Evolutionary conservation across 2,329 filamentous ascomycete genomes (phyloP).

Genomic region (Fusarium agapanthi): DNA sequence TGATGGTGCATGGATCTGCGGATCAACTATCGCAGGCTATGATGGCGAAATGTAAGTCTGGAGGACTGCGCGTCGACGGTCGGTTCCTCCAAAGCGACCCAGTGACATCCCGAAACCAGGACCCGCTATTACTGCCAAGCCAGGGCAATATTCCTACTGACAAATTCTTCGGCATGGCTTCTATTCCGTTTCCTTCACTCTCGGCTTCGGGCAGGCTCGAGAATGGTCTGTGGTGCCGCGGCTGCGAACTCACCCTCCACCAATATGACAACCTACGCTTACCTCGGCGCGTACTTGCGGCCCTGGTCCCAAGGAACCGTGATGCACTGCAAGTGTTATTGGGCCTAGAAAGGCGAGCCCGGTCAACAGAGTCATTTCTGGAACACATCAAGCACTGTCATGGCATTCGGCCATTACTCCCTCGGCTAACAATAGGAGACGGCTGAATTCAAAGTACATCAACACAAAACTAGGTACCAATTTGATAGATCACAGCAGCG

Average conservation of each 20-base stretch:
- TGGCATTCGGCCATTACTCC: neutral
- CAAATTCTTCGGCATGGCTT: neutral
- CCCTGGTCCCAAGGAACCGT: neutral
- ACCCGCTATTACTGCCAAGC: neutral
- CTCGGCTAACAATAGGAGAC: neutral
- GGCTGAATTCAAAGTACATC: neutral
- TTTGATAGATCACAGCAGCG: neutral
- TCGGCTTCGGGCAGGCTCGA: neutral
- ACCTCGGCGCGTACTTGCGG: neutral
- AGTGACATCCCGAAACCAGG: neutral
- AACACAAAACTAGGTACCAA: neutral
- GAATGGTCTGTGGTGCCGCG: neutral
- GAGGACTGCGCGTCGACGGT: neutral
- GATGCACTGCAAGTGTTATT: neutral
- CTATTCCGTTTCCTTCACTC: neutral
- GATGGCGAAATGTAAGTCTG: neutral
- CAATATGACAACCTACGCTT: neutral
- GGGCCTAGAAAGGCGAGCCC: neutral
- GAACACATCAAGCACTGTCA: neutral
- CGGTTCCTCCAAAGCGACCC: neutral
- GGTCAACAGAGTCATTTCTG: neutral
- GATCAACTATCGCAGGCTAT: neutral
- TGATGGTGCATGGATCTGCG: neutral
- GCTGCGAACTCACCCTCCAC: neutral
- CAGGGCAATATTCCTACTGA: neutral